These are phyloP conservation scores for Lactifluus pinguis DNA, from an alignment of 768 basidiomycete species.

Conservation along the genomic window DNA sequence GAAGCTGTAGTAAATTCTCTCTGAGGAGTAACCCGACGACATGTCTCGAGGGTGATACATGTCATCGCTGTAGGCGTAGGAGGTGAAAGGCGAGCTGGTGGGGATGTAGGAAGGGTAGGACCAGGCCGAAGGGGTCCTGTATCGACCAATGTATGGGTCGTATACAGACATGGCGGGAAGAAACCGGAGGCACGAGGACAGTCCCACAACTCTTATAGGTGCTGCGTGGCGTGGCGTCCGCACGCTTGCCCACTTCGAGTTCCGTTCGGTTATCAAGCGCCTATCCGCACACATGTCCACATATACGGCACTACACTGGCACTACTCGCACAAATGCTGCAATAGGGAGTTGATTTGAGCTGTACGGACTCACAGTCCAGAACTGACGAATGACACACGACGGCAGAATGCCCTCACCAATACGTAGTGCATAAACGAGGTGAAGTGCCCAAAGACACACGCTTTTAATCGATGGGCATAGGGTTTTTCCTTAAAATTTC, in stretches of 20 bases:
- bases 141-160: conserved; percentile 7
- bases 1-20: conserved; percentile 10
- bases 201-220: conserved; percentile 1
- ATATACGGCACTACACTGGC: conserved; percentile 4
- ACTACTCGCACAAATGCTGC: not conserved
- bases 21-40: not conserved
- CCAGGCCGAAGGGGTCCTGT: not conserved
- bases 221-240: conserved; percentile 3
- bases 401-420: not conserved
- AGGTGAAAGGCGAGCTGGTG: not conserved
- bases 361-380: not conserved
- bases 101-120: conserved; percentile 5
- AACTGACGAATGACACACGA: not conserved
- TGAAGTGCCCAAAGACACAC: not conserved
- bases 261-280: not conserved
- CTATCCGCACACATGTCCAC: not conserved
- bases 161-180: conserved; percentile 9
- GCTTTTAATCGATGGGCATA: not conserved
- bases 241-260: not conserved
- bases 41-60: not conserved
- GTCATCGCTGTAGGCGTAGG: not conserved
- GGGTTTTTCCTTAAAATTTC: not conserved
- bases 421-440: not conserved
- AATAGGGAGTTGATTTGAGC: not conserved
- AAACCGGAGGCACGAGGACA: not conserved